phyloP scores from a whole-genome alignment of 179 eudicot species.

The Vitellaria paradoxa region DNA sequence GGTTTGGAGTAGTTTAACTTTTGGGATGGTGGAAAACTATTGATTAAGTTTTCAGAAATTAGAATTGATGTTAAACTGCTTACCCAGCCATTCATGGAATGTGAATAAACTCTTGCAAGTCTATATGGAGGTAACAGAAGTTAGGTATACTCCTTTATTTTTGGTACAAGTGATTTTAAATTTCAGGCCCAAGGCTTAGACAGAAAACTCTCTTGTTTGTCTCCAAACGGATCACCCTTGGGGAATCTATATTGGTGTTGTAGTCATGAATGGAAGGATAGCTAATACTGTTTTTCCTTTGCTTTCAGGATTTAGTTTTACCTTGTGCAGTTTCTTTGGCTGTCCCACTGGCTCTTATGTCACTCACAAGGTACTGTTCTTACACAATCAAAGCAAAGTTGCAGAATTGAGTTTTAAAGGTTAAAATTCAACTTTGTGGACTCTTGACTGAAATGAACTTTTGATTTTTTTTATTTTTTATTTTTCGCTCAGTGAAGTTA shows the following conservation, averaged over 20 bases:
- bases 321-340: constrained; percentile 80
- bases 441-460: constrained; percentile 4
- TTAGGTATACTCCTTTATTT: too few relatives aligned
- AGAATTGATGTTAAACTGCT: neutral
- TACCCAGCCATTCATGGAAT: neutral
- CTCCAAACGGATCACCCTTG: neutral
- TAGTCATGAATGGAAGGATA: neutral
- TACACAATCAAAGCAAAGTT: neutral
- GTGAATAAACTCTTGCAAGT: too few relatives aligned
- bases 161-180: too few relatives aligned
- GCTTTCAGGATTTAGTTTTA: constrained; percentile 57
- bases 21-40: neutral
- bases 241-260: neutral
- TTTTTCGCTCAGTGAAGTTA: constrained; percentile 66
- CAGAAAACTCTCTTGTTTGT: neutral
- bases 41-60: neutral
- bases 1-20: neutral
- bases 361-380: constrained; percentile 70
- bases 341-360: constrained; percentile 91
- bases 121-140: too few relatives aligned
- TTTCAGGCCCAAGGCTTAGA: constrained; percentile 1
- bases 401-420: neutral
- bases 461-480: neutral
- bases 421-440: neutral
- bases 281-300: constrained; percentile 6